Percentiles rank a stretch among this genome's conserved stretches.
phyloP scores from a whole-genome alignment of 345 rosid genomes.

The Trapa bicornis region DNA sequence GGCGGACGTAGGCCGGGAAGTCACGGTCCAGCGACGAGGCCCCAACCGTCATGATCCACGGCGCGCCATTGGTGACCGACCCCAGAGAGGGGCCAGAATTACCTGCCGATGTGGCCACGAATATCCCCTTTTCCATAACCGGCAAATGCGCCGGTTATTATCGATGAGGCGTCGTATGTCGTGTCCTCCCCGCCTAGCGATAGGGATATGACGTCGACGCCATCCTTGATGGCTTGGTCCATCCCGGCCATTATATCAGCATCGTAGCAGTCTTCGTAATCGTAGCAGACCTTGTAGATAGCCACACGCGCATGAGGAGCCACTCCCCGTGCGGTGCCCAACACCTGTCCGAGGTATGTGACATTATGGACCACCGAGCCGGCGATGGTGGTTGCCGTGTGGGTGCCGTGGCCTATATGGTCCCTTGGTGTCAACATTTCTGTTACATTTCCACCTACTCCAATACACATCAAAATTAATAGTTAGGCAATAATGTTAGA shows the following conservation, averaged over 20 bases:
- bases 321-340: slow-evolving; percentile 81
- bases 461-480: neutral
- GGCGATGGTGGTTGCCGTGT: slow-evolving; percentile 73
- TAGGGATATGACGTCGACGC: slow-evolving; percentile 72
- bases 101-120: slow-evolving; percentile 71
- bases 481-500: neutral
- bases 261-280: slow-evolving; percentile 55
- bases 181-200: slow-evolving; percentile 50
- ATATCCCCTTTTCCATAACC: slow-evolving; percentile 73
- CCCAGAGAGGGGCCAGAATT: slow-evolving; percentile 53
- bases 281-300: slow-evolving; percentile 76
- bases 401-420: slow-evolving; percentile 74
- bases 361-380: slow-evolving; percentile 57
- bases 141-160: slow-evolving; percentile 41
- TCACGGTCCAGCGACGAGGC: slow-evolving; percentile 77
- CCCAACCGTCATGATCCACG: slow-evolving; percentile 92
- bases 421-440: slow-evolving; percentile 57
- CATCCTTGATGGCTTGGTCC: slow-evolving; percentile 71
- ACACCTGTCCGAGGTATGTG: slow-evolving; percentile 59
- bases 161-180: too few relatives aligned
- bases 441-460: neutral
- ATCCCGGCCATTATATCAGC: slow-evolving; percentile 79
- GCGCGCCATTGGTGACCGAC: slow-evolving; percentile 62
- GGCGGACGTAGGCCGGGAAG: slow-evolving; percentile 45
- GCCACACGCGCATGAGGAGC: slow-evolving; percentile 68